These are phyloP conservation scores for Pneumocystis carinii DNA, from an alignment of 1,139 yeast genomes.

Conservation along the genomic window DNA sequence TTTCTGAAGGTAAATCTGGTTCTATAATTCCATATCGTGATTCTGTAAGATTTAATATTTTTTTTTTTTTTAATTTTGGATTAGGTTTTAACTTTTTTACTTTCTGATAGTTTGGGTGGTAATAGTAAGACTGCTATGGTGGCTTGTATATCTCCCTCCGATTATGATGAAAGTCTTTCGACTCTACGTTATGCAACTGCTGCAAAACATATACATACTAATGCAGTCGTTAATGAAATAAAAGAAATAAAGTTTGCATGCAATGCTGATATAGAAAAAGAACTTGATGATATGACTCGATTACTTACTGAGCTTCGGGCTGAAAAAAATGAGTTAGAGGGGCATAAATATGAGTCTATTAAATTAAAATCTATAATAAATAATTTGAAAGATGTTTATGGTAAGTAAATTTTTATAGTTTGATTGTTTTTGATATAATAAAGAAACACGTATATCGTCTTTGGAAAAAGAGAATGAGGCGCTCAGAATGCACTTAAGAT, in stretches of 20 bases:
- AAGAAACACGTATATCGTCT: neutral
- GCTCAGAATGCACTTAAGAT: constrained; percentile 7
- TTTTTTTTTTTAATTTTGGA: neutral
- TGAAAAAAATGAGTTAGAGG: neutral
- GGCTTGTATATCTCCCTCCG: constrained; percentile 57
- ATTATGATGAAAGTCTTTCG: constrained; percentile 54
- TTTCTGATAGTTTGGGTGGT: constrained; percentile 1
- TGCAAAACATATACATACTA: constrained; percentile 48
- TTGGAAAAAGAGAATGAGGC: constrained; percentile 9
- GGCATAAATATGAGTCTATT: neutral
- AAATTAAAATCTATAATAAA: neutral
- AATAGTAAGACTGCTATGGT: constrained; percentile 48
- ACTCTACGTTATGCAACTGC: constrained; percentile 63
- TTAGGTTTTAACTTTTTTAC: neutral
- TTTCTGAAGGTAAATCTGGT: constrained; percentile 29
- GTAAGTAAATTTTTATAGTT: neutral
- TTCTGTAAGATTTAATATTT: constrained; percentile 26
- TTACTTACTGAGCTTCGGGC: neutral
- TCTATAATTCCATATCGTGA: constrained; percentile 53
- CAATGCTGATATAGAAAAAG: neutral
- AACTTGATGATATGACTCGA: neutral
- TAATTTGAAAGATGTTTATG: neutral
- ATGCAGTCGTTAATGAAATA: constrained; percentile 17
- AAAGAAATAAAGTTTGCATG: neutral
- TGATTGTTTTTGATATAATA: neutral